phyloP scores from a whole-genome alignment of 2,329 filamentous ascomycete species.

The Hypoxylon sp. region DNA sequence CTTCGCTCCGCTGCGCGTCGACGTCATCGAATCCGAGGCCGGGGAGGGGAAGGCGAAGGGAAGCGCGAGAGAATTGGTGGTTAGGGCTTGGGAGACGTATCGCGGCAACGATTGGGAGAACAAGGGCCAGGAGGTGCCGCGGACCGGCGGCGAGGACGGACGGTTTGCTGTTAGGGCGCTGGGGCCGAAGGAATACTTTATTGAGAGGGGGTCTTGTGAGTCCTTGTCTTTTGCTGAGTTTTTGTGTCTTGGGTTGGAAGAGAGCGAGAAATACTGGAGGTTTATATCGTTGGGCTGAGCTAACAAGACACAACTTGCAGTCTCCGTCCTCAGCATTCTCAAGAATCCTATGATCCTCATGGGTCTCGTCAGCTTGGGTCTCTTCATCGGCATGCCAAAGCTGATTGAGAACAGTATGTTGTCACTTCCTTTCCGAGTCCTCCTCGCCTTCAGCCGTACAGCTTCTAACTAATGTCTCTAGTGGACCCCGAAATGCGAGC shows the following conservation, averaged over 20 bases:
- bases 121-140: constrained; percentile 76
- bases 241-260: not conserved
- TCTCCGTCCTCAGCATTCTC: constrained; percentile 84
- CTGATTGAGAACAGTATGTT: constrained; percentile 93
- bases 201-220: constrained; percentile 82
- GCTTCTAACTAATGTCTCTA: constrained; percentile 57
- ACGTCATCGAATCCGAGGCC: constrained; percentile 67
- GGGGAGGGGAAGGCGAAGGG: constrained; percentile 53
- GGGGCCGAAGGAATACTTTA: constrained; percentile 80
- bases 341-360: constrained; percentile 98
- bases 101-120: constrained; percentile 92
- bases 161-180: constrained; percentile 74
- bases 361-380: constrained; percentile 82
- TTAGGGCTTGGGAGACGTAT: constrained; percentile 86
- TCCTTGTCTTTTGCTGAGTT: constrained; percentile 47
- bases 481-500: constrained; percentile 97
- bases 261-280: not conserved
- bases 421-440: constrained; percentile 5
- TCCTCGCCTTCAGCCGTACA: constrained; percentile 2
- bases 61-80: constrained; percentile 49
- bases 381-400: constrained; percentile 95
- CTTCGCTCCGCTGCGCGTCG: constrained; percentile 86
- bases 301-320: constrained; percentile 59
- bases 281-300: constrained; percentile 6
- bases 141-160: constrained; percentile 49